Percentiles rank a stretch among this genome's conserved stretches.
Conservation (phyloP, 2,329 filamentous ascomycete species). For the Myrmaecium sp. region DNA sequence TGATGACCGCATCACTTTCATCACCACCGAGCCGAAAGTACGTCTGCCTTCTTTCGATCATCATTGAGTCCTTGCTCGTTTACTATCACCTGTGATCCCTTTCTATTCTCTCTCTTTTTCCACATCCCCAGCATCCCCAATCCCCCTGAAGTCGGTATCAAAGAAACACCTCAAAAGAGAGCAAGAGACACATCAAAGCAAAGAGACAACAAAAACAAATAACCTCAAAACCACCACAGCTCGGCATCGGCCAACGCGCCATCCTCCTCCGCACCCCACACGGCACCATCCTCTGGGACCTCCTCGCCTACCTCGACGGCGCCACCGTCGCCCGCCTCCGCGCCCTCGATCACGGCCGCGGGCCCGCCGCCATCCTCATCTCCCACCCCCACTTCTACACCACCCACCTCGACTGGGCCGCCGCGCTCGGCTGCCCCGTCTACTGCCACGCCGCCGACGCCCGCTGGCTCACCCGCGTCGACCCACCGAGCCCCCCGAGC, state of each 20-base stretch:
- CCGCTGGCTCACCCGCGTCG: constrained; percentile 41
- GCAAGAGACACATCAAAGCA: no score
- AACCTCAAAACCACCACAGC: constrained; percentile 27
- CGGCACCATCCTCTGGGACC: constrained; percentile 70
- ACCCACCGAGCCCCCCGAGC: constrained; percentile 27
- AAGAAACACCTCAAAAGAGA: no score
- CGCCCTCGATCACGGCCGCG: constrained; percentile 34
- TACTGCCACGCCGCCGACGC: constrained; percentile 50
- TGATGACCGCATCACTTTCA: constrained; percentile 28
- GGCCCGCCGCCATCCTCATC: constrained; percentile 55
- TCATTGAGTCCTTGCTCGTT: no score
- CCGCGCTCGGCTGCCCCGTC: constrained; percentile 50
- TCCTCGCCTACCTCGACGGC: constrained; percentile 51
- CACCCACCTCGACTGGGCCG: constrained; percentile 58
- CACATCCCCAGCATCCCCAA: no score
- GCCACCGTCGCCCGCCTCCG: constrained; percentile 37
- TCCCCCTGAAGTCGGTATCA: no score
- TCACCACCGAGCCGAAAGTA: constrained; percentile 27
- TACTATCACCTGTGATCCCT: no score
- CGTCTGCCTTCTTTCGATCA: no score
- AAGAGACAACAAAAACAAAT: constrained; percentile 8
- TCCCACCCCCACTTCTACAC: constrained; percentile 73
- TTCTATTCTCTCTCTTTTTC: no score
- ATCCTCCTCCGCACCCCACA: constrained; percentile 46
- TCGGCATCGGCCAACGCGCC: constrained; percentile 61